Conservation (phyloP, 352 stramenopile genomes). For the Phytopythium litorale region DNA sequence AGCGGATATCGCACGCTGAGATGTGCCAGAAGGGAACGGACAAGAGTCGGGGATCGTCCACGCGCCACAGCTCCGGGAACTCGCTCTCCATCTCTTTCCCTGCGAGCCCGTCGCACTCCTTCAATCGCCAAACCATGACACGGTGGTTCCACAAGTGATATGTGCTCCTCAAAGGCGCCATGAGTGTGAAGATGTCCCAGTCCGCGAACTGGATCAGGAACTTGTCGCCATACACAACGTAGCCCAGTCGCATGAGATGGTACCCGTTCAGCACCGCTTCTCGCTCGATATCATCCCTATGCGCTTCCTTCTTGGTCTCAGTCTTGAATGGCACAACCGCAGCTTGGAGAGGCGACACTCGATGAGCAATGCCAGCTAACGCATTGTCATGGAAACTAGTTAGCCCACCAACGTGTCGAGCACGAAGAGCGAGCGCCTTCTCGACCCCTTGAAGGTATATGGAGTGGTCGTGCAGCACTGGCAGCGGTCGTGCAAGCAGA, state of each 20-base stretch:
- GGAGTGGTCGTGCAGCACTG: not conserved
- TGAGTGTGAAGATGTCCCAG: conserved; percentile 7
- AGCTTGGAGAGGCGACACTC: not conserved
- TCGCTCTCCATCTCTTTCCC: conserved; percentile 4
- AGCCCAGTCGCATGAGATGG: conserved; percentile 14
- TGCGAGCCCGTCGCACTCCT: not conserved
- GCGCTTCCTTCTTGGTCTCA: not conserved
- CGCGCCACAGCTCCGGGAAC: conserved; percentile 6
- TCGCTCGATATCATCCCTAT: not conserved
- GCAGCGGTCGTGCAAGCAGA: not conserved
- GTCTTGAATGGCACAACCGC: not conserved
- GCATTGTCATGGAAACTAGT: not conserved
- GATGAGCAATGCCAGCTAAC: not conserved
- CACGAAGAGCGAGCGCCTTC: conserved; percentile 2
- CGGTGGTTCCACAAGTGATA: conserved; percentile 15
- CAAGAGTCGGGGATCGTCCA: conserved; percentile 6
- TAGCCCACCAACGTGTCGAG: conserved; percentile 6
- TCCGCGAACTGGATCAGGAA: conserved; percentile 10
- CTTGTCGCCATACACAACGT: conserved; percentile 9
- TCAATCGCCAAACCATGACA: conserved; percentile 8
- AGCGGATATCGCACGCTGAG: conserved; percentile 5
- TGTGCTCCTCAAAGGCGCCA: conserved; percentile 1
- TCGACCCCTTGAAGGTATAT: not conserved
- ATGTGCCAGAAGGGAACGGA: conserved; percentile 7
- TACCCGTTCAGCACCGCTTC: conserved; percentile 1